phyloP scores from a whole-genome alignment of 352 stramenopile genomes.

The Phytophthora quininea region DNA sequence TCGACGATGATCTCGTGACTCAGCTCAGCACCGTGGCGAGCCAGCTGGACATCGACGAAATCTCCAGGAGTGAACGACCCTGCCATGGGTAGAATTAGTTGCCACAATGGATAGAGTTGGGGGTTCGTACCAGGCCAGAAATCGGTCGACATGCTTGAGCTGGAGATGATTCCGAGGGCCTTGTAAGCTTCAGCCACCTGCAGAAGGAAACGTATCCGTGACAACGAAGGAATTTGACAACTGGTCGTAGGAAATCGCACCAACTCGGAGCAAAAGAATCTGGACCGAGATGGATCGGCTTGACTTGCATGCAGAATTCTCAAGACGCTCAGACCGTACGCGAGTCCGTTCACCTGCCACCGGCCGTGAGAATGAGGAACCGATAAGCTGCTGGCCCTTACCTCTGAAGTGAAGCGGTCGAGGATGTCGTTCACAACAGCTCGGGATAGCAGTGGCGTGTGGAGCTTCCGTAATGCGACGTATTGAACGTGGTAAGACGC shows the following conservation, averaged over 20 bases:
- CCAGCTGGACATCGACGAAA: constrained; percentile 56
- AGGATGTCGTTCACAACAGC: constrained; percentile 56
- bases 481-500: constrained; percentile 53
- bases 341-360: constrained; percentile 52
- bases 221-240: not conserved
- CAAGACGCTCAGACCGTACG: constrained; percentile 60
- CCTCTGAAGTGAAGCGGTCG: constrained; percentile 44
- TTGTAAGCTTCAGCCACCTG: constrained; percentile 68
- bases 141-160: constrained; percentile 41
- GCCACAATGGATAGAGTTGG: not conserved
- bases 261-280: constrained; percentile 76
- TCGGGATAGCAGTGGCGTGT: constrained; percentile 54
- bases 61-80: constrained; percentile 58
- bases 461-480: constrained; percentile 52
- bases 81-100: constrained; percentile 5
- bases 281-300: constrained; percentile 6
- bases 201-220: not conserved
- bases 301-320: constrained; percentile 47
- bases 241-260: constrained; percentile 26
- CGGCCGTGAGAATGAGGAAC: too few relatives aligned
- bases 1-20: constrained; percentile 55
- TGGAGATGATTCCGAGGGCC: constrained; percentile 50
- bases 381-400: constrained; percentile 6
- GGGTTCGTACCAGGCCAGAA: constrained; percentile 54
- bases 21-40: constrained; percentile 52